Base-by-base conservation (phyloP, 2,329 filamentous ascomycete species). In the Fusarium sterilihyphosum region DNA sequence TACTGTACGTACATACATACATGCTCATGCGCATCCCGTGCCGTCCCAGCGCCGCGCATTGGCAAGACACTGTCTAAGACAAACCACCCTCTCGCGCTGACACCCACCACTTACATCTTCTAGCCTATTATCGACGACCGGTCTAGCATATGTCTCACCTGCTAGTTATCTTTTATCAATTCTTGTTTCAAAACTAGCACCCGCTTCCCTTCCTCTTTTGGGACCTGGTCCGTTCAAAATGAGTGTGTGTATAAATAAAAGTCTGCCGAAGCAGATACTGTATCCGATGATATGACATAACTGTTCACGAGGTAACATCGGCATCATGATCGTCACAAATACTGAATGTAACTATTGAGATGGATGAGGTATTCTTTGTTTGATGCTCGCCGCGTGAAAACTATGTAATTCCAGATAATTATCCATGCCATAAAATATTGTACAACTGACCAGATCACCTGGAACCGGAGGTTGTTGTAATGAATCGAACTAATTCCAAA, bases 1-100 rank as follows among this genome's bases (percentile, higher is more conserved):
- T 29, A 41, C 37, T 20, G 54, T 26, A 49, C 13, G 8, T 47
- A 35, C 33, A 35, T n/a, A 24, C 13, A 20, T 40, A 43, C 37
- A n/a, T n/a, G 24, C 26, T 52, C 33, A 22, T 56, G 47, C 47
- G 52, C 65, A 67, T 75, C 73, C 73, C 73, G 73, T 75, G 73
- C 70, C 63, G 66, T 54, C 65, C 70, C 69, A 70, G 59, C 73
- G 73, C 73, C 73, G 73, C 73, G 66, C 70, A 70, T 62, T 56
- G 60, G 60, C 70, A 62, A 75, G 73, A 73, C 73, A 75, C 52
- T 77, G 75, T 77, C 75, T 74, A 47, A 75, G 74, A 75, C 75
- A 73, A 62, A 54, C 63, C 72, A 64, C 63, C 71, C 60, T 65
- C 64, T 58, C 59, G 50, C 31, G 26, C 43, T 59, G 40, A 59